Base-by-base conservation (phyloP, 2,329 filamentous ascomycete species). In the Penicillium sp. region DNA sequence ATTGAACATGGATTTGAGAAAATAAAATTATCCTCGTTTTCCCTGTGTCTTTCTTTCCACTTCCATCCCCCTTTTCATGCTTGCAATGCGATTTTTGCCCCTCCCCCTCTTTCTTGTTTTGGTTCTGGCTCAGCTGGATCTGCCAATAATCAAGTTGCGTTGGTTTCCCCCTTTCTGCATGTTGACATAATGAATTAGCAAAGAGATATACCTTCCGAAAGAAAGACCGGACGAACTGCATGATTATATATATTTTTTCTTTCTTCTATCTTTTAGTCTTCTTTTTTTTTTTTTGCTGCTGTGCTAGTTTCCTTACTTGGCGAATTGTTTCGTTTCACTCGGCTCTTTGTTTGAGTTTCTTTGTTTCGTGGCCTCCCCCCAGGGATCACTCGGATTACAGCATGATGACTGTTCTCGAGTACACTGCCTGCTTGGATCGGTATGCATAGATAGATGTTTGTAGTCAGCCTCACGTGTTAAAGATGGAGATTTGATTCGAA, bases 121-220 rank as follows among this genome's bases (percentile, higher is more conserved):
- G 54, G 53, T 62, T 63, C 55, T 45, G 62, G 43, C 55, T 58
- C 55, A 54, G 52, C 52, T 58, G 54, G 53, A 58, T 48, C 57
- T 57, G 34, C 47, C 56, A 47, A 60, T 58, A 39, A 45, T 47
- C 59, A 20, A 20, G 20, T 20, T 20, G 20, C 20, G 20, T 20
- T 20, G 20, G 20, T 31, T 25, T 15, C 12, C 6, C 43, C 49
- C 48, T 52, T 55, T 60, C 56, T 67, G 62, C 66, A 67, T 68
- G 63, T 67, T 61, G 58, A 68, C 66, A 61, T 67, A 60, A 67
- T 65, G 55, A 64, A 62, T 68, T 67, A 68, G 65, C 66, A 67
- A 66, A 66, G 59, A 67, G 65, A 68, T 68, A 67, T 20, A 20
- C 20, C 66, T 65, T 68, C 58, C 59, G 60, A 66, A 62, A 65